Base-by-base conservation (phyloP, 2,329 filamentous ascomycete genomes). In the Dichotomopilus funicola region DNA sequence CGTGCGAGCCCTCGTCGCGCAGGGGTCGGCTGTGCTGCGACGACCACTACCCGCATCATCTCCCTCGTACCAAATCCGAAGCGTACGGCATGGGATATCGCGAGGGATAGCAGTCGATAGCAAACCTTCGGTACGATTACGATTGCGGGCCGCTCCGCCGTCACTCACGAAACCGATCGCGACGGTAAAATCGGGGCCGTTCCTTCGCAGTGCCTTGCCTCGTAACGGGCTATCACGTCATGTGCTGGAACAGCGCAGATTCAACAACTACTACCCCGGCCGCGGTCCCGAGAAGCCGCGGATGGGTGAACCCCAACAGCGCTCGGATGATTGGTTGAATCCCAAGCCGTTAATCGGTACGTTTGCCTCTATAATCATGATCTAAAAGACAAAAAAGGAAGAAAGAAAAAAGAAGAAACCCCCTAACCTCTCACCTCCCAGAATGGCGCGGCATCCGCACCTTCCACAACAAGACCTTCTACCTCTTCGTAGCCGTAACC, bases 401-500 rank as follows among this genome's bases (percentile, higher is more conserved):
- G 36, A 7, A 38, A 8, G 8, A 4, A 9, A 38, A 8, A 4
- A 38, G 2, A 38, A 8, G 37, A 8, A 12, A 8, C 3, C 6
- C 13, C 4, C 13, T 31, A 44, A 38, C 37, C 37, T 12, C 8
- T 4, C 37, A 8, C 4, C 4, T 12, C 37, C 37, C 40, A 42
- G 40, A 69, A 71, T 55, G 54, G 54, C 54, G 49, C 43, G 54
- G 54, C 0, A 57, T 61, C 19, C 64, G 68, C 33, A 64, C 70
- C n/a, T 47, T 75, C 11, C 53, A 59, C 46, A 71, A 44, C 54
- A 66, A 33, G 67, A 68, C 40, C 51, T 73, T 74, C 45, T 69
- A 71, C 54, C 63, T 72, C 34, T 68, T 80, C 11, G 66, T 76
- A 12, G 60, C 72, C 0, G 58, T 73, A 11, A 72, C 73, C 34